Conservation (phyloP, 192 early-diverging fungal species). For the Tieghemiomyces parasiticus region DNA sequence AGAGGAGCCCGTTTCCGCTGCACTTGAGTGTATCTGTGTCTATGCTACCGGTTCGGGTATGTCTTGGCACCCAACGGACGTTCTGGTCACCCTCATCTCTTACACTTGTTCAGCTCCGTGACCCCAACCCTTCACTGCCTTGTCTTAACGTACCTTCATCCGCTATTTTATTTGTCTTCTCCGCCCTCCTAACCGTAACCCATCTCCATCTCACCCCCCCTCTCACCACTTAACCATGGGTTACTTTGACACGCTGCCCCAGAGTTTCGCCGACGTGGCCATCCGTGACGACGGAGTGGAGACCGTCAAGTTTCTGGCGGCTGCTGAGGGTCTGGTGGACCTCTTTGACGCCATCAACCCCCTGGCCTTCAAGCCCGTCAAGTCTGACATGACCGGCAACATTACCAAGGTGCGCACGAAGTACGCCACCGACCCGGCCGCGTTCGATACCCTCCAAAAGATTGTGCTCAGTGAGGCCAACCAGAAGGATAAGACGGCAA, state of each 20-base stretch:
- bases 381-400: slow-evolving; percentile 87
- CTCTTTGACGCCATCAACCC: slow-evolving; percentile 59
- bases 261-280: slow-evolving; percentile 51
- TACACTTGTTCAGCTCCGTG: too few relatives aligned
- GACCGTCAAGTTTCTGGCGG: slow-evolving; percentile 60
- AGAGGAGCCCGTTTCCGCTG: too few relatives aligned
- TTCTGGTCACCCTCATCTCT: background rate
- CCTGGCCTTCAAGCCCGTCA: slow-evolving; percentile 70
- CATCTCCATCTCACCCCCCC: background rate
- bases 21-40: too few relatives aligned
- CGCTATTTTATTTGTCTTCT: background rate
- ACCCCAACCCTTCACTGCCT: background rate
- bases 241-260: slow-evolving; percentile 46
- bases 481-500: slow-evolving; percentile 74
- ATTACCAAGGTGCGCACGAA: slow-evolving; percentile 59
- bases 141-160: background rate
- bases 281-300: slow-evolving; percentile 47
- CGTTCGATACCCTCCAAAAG: slow-evolving; percentile 66
- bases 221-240: slow-evolving; percentile 19
- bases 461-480: slow-evolving; percentile 54
- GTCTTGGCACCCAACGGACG: background rate
- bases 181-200: background rate
- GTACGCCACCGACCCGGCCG: slow-evolving; percentile 44
- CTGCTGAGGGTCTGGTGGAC: slow-evolving; percentile 57
- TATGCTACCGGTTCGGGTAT: too few relatives aligned